These are phyloP conservation scores for Aspergillus quadricinctus DNA, from an alignment of 2,329 filamentous ascomycete species.

Conservation along the genomic window DNA sequence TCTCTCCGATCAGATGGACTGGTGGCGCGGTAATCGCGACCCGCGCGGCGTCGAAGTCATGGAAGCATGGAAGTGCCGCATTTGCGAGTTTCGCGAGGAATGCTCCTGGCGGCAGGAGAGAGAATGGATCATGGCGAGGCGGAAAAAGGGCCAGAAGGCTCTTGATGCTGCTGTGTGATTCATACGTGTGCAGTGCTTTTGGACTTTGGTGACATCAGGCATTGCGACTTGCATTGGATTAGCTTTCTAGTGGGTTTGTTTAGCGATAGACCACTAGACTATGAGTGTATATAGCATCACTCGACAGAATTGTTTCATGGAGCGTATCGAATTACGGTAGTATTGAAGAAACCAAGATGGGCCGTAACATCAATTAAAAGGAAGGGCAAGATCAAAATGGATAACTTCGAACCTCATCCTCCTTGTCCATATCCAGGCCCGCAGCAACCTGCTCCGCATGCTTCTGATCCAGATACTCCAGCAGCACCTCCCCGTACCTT, in stretches of 20 bases:
- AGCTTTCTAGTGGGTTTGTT: not conserved
- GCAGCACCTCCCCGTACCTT: slow-evolving; percentile 65
- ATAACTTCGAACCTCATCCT: slow-evolving; percentile 59
- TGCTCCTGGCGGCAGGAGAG: slow-evolving; percentile 74
- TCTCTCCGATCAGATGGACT: slow-evolving; percentile 66
- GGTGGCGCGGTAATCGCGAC: slow-evolving; percentile 76
- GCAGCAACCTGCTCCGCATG: slow-evolving; percentile 67
- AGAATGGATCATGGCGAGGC: slow-evolving; percentile 53
- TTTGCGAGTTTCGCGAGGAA: slow-evolving; percentile 74
- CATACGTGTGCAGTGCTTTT: not conserved
- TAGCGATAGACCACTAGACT: not conserved
- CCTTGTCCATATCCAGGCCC: slow-evolving; percentile 59
- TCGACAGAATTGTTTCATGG: not conserved
- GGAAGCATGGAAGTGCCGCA: slow-evolving; percentile 83
- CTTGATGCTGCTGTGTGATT: not conserved
- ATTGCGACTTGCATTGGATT: not conserved
- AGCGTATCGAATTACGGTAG: not conserved
- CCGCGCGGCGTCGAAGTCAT: slow-evolving; percentile 73
- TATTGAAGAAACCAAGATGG: not conserved
- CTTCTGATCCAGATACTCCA: slow-evolving; percentile 71
- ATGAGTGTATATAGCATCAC: not conserved
- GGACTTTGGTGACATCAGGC: not conserved
- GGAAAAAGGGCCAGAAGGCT: slow-evolving; percentile 24
- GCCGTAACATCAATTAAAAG: not conserved
- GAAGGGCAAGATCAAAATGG: slow-evolving; percentile 45